Conservation (phyloP, 2,329 filamentous ascomycete species). For the Scedosporium minutisporum region DNA sequence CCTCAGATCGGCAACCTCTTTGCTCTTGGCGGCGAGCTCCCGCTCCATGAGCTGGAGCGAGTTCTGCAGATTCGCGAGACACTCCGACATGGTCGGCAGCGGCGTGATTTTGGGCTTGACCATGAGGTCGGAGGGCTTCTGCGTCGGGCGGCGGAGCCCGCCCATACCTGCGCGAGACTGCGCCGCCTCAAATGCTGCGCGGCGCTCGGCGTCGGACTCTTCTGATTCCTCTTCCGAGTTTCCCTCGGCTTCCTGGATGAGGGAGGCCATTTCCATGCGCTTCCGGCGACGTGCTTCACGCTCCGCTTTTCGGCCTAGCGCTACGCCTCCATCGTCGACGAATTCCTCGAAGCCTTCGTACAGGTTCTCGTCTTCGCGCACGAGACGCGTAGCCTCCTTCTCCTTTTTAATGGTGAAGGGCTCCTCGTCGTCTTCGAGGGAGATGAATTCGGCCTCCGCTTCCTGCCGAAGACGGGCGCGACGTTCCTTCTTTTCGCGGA, state of each 20-base stretch:
- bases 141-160: slow-evolving; percentile 31
- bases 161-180: slow-evolving; percentile 86
- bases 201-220: slow-evolving; percentile 62
- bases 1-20: slow-evolving; percentile 55
- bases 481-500: slow-evolving; percentile 82
- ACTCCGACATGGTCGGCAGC: slow-evolving; percentile 62
- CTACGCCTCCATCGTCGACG: slow-evolving; percentile 72
- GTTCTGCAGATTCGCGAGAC: slow-evolving; percentile 52
- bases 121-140: slow-evolving; percentile 6
- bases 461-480: slow-evolving; percentile 67
- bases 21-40: slow-evolving; percentile 49
- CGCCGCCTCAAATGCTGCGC: slow-evolving; percentile 75
- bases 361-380: slow-evolving; percentile 82
- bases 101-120: slow-evolving; percentile 58
- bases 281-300: slow-evolving; percentile 57
- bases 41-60: slow-evolving; percentile 54
- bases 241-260: slow-evolving; percentile 73
- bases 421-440: slow-evolving; percentile 43
- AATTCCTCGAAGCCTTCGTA: slow-evolving; percentile 91
- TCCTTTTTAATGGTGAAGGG: slow-evolving; percentile 34
- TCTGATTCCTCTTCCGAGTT: slow-evolving; percentile 51
- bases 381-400: slow-evolving; percentile 62
- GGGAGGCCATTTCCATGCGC: slow-evolving; percentile 68
- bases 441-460: slow-evolving; percentile 56
- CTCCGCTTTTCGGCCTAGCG: slow-evolving; percentile 70